phyloP scores from a whole-genome alignment of 495 filamentous ascomycete species.

The Penicillium bovifimosum region DNA sequence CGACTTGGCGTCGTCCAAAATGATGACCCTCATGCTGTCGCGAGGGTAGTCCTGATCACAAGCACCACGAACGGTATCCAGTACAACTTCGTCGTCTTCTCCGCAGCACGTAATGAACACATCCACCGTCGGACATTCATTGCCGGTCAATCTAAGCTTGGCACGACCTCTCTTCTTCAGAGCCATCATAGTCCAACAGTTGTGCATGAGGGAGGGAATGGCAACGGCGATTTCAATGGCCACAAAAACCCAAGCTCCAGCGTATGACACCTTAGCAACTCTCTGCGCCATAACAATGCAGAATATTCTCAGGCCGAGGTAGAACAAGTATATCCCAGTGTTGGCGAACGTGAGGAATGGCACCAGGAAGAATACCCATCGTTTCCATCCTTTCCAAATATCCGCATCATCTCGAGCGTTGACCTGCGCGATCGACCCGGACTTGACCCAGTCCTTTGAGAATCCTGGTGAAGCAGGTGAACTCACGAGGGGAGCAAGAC shows the following conservation, averaged over 20 bases:
- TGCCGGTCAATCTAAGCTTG: slow-evolving; percentile 37
- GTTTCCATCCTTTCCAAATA: slow-evolving; percentile 39
- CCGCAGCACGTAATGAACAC: slow-evolving; percentile 48
- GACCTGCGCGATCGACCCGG: slow-evolving; percentile 32
- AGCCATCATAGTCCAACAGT: slow-evolving; percentile 39
- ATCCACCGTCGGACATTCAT: slow-evolving; percentile 45
- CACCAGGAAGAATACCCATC: slow-evolving; percentile 30
- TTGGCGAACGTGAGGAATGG: slow-evolving; percentile 37
- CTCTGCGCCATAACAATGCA: slow-evolving; percentile 38
- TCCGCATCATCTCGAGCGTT: slow-evolving; percentile 39
- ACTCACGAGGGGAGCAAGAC: slow-evolving; percentile 24
- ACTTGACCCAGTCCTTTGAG: slow-evolving; percentile 32
- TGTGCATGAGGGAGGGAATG: slow-evolving; percentile 39
- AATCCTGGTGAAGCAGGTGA: slow-evolving; percentile 20
- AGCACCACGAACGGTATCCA: slow-evolving; percentile 48
- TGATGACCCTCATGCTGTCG: slow-evolving; percentile 43
- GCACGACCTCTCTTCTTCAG: slow-evolving; percentile 35
- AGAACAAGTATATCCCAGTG: slow-evolving; percentile 32
- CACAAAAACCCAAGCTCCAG: slow-evolving; percentile 39
- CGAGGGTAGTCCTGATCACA: slow-evolving; percentile 45
- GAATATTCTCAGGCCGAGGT: slow-evolving; percentile 35
- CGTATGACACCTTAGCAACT: slow-evolving; percentile 16
- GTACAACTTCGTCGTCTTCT: slow-evolving; percentile 48
- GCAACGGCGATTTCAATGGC: slow-evolving; percentile 34
- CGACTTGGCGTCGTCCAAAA: slow-evolving; percentile 47